Conservation (phyloP, 164 flowering plant species). For the Nymphaea colorata region DNA sequence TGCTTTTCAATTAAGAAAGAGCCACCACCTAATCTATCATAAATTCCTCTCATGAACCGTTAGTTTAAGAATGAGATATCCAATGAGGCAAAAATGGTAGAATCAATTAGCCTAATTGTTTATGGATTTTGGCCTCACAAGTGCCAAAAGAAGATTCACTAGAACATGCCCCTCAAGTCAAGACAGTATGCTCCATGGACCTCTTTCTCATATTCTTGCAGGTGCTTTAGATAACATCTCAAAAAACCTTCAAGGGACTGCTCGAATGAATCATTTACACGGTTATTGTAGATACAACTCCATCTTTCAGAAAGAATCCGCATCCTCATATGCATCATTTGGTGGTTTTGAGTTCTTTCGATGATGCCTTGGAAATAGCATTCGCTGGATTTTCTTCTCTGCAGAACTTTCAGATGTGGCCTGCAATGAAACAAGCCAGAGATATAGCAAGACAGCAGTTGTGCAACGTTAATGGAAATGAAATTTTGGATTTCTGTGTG, state of each 20-base stretch:
- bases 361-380: slow-evolving; percentile 49
- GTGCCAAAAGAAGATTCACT: neutral
- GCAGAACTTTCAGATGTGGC: slow-evolving; percentile 56
- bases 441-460: neutral
- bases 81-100: too few relatives aligned
- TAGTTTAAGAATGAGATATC: too few relatives aligned
- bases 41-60: too few relatives aligned
- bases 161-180: neutral
- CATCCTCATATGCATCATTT: slow-evolving; percentile 13
- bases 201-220: neutral
- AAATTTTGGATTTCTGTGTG: neutral
- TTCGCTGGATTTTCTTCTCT: slow-evolving; percentile 64
- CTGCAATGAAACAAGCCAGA: slow-evolving; percentile 22
- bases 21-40: too few relatives aligned
- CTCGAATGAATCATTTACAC: neutral
- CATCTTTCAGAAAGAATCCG: slow-evolving; percentile 6
- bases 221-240: neutral
- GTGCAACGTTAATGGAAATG: neutral
- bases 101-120: too few relatives aligned
- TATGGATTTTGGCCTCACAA: neutral
- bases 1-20: too few relatives aligned
- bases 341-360: slow-evolving; percentile 33
- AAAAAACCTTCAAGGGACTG: too few relatives aligned
- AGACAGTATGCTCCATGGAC: neutral
- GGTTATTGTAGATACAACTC: neutral